Evolutionary conservation across 257 asterid species (phyloP), one percentile per base, ranked within the genome.

Genomic region (Primulina huaijiensis): DNA sequence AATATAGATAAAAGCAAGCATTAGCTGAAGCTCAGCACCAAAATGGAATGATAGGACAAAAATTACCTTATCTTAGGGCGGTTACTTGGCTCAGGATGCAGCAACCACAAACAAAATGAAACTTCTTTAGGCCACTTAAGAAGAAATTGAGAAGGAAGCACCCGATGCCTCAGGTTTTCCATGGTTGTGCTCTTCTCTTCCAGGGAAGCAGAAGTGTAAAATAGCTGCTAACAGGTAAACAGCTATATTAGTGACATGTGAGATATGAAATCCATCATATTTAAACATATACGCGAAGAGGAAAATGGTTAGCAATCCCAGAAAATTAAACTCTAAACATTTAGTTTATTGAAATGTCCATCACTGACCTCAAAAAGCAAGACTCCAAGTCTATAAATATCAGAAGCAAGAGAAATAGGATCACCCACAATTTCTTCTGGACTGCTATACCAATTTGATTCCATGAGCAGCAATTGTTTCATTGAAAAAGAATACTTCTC

Each of bases 71-170:
- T 80, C 69, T 82, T 86, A 30, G 99, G 99, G 60, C 99, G 90
- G 80, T 84, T 79, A 71, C 73, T 80, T 1, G 97, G 92, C 53
- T 91, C 97, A 7, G 99, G 99, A 67, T 94, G 99, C 80, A 91
- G 79, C 84, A 94, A 76, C 99, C 97, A 91, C 64, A 91, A 74
- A 88, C 97, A 91, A 89, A 86, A 94, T 9, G 99, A 85, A 75
- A 95, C 99, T 86, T 91, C 96, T 82, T 89, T 94, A 55, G 99
- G 96, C 97, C 99, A 89, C 82, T 86, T 91, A 60, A 89, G 86
- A 67, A 94, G 97, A 82, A 94, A 79, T 75, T 87, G 95, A 9
- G 97, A 97, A 62, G 99, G 97, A 55, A 94, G 90, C 55, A 91
- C 93, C 33, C 99, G 94, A 71, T 91, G 99, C 72, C 88, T 85